Base-by-base conservation (phyloP, 805 yeast genomes). In the Metschnikowia continentalis region DNA sequence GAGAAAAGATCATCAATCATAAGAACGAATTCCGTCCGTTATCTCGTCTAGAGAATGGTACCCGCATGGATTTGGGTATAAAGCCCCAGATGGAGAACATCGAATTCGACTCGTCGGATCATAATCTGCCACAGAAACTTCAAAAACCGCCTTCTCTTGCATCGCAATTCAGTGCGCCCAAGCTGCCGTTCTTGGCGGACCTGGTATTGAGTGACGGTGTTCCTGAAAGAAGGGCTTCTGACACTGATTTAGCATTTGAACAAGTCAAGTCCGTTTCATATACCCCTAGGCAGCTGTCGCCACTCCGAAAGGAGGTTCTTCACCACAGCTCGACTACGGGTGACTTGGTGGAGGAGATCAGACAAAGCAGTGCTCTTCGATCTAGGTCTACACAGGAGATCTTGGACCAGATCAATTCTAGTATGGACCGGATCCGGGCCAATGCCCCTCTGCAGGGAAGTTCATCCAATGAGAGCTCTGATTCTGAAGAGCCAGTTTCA, bases 81-180 rank as follows among this genome's bases (percentile, higher is more conserved):
- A 15, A 33, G 19, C 32, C 26, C 23, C 26, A 30, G 35, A 23
- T 4, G 8, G 46, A 51, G 5, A 64, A 61, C 30, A 58, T 60
- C 32, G 67, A 66, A 42, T 66, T 66, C 49, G 70, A 63, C 49
- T 57, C 65, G 4, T 62, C 67, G 3, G 67, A 64, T 41, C 53
- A 41, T 1, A 57, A 49, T 1, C 55, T 54, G 58, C 54, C 56
- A 1, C 54, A 47, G 10, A 48, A 50, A 35, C 10, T 26, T 5
- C 22, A 15, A 5, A n/a, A 10, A 32, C 46, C 17, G n/a, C 11
- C 11, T 6, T 17, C 35, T 40, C 32, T n/a, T 10, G 20, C 5
- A n/a, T 15, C 22, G 22, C 43, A 14, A 14, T 10, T 26, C 8
- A 10, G 20, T 26, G 43, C 35, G 22, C 32, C 38, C 33, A 33